These are phyloP conservation scores for Leccinum olivaceopallidum DNA, from an alignment of 768 basidiomycete species.

Conservation along the genomic window DNA sequence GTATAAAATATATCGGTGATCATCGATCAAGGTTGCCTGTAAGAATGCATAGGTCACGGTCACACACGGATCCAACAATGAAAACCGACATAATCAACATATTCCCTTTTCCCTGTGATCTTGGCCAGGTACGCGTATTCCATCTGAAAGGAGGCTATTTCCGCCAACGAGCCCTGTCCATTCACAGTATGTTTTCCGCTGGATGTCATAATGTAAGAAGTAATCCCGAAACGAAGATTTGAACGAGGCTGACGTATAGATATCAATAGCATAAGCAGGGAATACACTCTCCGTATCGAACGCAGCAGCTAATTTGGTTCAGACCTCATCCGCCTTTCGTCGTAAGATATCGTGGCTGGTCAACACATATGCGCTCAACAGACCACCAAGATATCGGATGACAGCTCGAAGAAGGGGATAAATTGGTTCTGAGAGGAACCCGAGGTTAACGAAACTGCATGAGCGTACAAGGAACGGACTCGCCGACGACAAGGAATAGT, in stretches of 20 bases:
- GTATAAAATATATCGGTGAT: constrained; percentile 49
- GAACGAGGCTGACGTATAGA: constrained; percentile 44
- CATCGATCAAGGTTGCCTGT: constrained; percentile 44
- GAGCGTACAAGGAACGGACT: too few relatives aligned
- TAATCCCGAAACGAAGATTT: background rate
- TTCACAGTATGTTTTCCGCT: background rate
- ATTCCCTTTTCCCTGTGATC: constrained; percentile 66
- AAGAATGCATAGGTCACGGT: background rate
- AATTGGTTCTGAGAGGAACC: too few relatives aligned
- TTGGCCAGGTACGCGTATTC: constrained; percentile 87
- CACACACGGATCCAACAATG: background rate
- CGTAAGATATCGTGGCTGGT: too few relatives aligned
- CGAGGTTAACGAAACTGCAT: too few relatives aligned
- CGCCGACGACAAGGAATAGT: too few relatives aligned
- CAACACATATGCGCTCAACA: too few relatives aligned
- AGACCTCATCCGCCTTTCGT: too few relatives aligned
- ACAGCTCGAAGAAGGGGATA: too few relatives aligned
- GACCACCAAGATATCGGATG: too few relatives aligned
- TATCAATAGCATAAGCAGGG: constrained; percentile 69
- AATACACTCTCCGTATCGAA: constrained; percentile 62
- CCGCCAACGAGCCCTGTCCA: constrained; percentile 53
- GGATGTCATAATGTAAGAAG: background rate
- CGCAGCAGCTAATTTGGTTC: too few relatives aligned
- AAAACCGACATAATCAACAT: constrained; percentile 52
- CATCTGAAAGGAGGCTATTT: constrained; percentile 77